Evolutionary conservation across 495 filamentous ascomycete species (phyloP), one percentile per base, ranked within the genome.

Genomic region (Cairneyella variabilis): DNA sequence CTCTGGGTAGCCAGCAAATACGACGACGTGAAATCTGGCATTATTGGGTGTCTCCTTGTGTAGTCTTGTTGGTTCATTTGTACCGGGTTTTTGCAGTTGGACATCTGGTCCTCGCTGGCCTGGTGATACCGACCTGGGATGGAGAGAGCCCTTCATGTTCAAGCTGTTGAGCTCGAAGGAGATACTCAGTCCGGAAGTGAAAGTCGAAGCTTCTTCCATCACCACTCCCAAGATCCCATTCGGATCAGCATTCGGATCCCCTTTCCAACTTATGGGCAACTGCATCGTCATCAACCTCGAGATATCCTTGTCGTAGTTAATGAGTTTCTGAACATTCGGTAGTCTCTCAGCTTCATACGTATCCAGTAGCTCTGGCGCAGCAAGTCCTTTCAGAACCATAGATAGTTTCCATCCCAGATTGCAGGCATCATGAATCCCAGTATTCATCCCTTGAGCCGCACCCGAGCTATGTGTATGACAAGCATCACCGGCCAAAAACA

Each of bases 391-490:
- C 34, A 80, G 59, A 2, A 73, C 67, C 14, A 70, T 61, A 6
- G 67, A 68, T 8, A 81, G 55, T 56, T 81, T 79, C 76, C 76
- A 81, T 0, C 61, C 61, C 0, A 81, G 64, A 48, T 79, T 79
- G n/a, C 74, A 72, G 6, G 72, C 70, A 51, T 81, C 77, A 40
- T 77, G 72, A n/a, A 81, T 62, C 3, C 72, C 73, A 0, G 73
- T 72, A 56, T 79, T 81, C 73, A 78, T 71, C 3, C 76, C 77
- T 49, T 81, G 76, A 0, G 73, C 77, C 20, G 69, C 76, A 9
- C 69, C 71, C 1, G 54, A 58, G 3, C 71, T 73, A 54, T 78
- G 76, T 0, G 73, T 79, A 46, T 81, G 76, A 20, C 67, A 70
- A 1, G 77, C 75, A 63, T 81, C 76, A 0, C 77, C 77, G 10